Evolutionary conservation across 495 filamentous ascomycete genomes (phyloP).

Genomic region (Podospora bellae-mahoneyi): DNA sequence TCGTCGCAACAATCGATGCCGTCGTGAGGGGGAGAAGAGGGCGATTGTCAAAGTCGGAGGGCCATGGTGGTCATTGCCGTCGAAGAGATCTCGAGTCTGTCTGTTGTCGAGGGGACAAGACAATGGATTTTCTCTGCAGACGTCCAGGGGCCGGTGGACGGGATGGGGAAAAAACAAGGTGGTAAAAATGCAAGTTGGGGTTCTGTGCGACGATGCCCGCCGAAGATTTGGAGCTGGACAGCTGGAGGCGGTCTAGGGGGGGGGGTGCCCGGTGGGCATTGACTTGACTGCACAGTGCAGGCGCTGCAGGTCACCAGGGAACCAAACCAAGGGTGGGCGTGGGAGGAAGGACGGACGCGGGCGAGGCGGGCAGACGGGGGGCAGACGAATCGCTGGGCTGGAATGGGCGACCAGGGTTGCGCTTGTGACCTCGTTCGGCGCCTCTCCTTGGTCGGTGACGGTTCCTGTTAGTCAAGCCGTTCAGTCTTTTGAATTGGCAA

Average conservation of each 20-base stretch:
- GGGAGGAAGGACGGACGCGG: constrained; percentile 17
- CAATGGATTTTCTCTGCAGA: neutral
- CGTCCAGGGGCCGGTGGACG: constrained; percentile 20
- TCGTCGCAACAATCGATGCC: constrained; percentile 5
- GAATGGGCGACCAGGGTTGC: constrained; percentile 18
- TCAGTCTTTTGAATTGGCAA: constrained; percentile 10
- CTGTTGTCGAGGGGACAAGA: neutral
- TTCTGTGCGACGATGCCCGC: constrained; percentile 26
- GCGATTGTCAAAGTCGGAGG: neutral
- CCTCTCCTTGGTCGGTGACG: constrained; percentile 27
- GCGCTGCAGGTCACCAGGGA: constrained; percentile 23
- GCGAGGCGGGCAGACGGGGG: constrained; percentile 20
- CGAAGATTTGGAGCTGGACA: constrained; percentile 19
- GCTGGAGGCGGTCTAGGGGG: constrained; percentile 26
- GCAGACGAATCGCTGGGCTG: constrained; percentile 20
- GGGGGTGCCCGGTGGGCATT: constrained; percentile 3
- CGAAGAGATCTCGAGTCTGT: neutral
- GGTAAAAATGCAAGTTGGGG: constrained; percentile 19
- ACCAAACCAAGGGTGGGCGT: constrained; percentile 2
- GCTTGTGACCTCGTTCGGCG: constrained; percentile 27
- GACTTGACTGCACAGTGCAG: constrained; percentile 21
- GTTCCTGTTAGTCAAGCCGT: constrained; percentile 25
- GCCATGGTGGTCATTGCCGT: constrained; percentile 3
- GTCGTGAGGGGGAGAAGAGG: neutral
- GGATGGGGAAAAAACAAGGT: constrained; percentile 14